Base-by-base conservation (phyloP, 768 basidiomycete species). In the Lentinula detonsa region DNA sequence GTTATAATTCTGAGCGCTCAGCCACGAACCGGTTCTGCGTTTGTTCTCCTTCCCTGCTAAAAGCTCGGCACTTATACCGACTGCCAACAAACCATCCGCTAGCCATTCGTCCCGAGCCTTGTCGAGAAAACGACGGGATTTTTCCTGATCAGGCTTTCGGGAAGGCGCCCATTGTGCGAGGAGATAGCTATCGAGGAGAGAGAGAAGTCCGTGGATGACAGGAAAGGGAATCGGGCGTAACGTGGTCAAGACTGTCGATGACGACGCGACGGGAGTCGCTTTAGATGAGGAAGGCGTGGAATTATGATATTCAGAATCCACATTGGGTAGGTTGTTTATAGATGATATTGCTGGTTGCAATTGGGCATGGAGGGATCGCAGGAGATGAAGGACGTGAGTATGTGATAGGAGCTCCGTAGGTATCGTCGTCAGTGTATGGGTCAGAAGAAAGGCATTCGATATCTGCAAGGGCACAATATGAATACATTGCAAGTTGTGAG, bases 161-260 rank as follows among this genome's bases (percentile, higher is more conserved):
- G 65, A 66, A 54, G 31, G 50, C 7, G 64, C 66, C 86, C 87
- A 90, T 46, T 81, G 79, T 1, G 79, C 82, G 8, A 91, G 72
- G 1, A 91, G 76, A 67, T 80, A 87, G 1, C 79, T 74, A 64
- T 91, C 90, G 8, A 91, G 66, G 1, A 91, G 73, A 18, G 76
- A 75, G 37, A 91, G 74, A 63, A 85, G 82, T 34, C 82, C 76
- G 63, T 83, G 78, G 3, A 85, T 72, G 66, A 79, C 81, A 16
- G 75, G 71, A 39, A 84, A 67, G 18, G 56, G 42, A 31, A 43
- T 16, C 15, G 33, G 40, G 5, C 45, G 23, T 16, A 33, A 43
- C 4, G 13, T 11, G 4, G 8, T n/a, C 23, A 11, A 23, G 0
- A 23, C 9, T 46, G 18, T 21, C 8, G 46, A 48, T 21, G 46